A percentile compares a stretch with the other conserved stretches of the same genome.
phyloP scores from a whole-genome alignment of 1,284 basidiomycete species.

The Ceratobasidium sp. region DNA sequence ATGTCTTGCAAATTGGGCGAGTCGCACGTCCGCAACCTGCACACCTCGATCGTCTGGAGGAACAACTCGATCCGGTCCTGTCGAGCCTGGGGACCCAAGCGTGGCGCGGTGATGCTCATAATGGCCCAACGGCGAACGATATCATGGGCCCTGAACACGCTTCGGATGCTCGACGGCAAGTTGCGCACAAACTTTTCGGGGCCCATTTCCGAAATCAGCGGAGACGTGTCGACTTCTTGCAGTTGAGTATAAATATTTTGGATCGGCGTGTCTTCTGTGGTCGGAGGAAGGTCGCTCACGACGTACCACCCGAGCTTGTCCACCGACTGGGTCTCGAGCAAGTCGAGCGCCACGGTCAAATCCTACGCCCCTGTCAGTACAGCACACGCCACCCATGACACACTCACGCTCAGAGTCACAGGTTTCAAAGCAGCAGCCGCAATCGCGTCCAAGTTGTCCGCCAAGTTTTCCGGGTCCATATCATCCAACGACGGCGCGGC shows the following conservation, averaged over 20 bases:
- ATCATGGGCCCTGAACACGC: slow-evolving; percentile 72
- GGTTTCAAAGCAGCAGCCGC: slow-evolving; percentile 72
- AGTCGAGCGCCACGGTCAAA: slow-evolving; percentile 71
- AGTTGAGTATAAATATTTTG: slow-evolving; percentile 76
- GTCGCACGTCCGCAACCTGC: slow-evolving; percentile 65
- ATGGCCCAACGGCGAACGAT: slow-evolving; percentile 79
- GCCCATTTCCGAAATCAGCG: slow-evolving; percentile 68
- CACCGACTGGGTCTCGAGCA: slow-evolving; percentile 76
- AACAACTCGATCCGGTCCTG: slow-evolving; percentile 73
- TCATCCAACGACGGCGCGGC: slow-evolving; percentile 71
- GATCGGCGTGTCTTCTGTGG: slow-evolving; percentile 70
- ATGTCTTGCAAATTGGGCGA: slow-evolving; percentile 12
- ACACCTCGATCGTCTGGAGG: slow-evolving; percentile 71
- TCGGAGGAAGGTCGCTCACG: slow-evolving; percentile 41
- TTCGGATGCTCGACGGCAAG: slow-evolving; percentile 72
- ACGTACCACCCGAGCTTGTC: slow-evolving; percentile 79
- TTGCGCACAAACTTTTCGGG: slow-evolving; percentile 68
- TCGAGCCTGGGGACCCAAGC: slow-evolving; percentile 65
- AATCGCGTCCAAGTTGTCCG: slow-evolving; percentile 76
- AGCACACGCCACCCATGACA: not conserved
- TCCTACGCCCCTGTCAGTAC: slow-evolving; percentile 55
- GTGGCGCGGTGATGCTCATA: slow-evolving; percentile 66
- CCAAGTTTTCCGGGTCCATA: slow-evolving; percentile 69
- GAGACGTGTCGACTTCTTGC: slow-evolving; percentile 70
- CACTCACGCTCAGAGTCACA: slow-evolving; percentile 72